Base-by-base conservation (phyloP, 345 rosid genomes). In the Brassica incana region DNA sequence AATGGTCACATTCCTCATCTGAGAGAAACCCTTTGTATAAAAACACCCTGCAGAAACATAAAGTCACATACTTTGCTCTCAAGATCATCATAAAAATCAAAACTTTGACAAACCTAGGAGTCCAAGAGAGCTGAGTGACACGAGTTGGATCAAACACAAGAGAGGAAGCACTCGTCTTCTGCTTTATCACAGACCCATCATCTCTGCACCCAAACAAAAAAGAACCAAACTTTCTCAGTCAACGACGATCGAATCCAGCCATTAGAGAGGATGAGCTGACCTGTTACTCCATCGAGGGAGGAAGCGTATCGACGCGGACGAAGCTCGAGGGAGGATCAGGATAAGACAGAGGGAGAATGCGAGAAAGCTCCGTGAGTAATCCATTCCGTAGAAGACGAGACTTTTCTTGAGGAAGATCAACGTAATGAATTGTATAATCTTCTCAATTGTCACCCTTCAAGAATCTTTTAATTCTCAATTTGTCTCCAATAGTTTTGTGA, bases 41-140 rank as follows among this genome's bases (percentile, higher is more conserved):
- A 79, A 95, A 95, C 14, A 86, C 97, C 91, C 99, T 95, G 87
- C 12, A 68, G 36, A 84, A 56, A 78, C 20, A 48, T 10, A 69
- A 72, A 76, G n/a, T 33, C 69, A 68, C 72, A 54, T 48, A 15
- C 27, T 72, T 38, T 76, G 7, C 20, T 29, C 32, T 29, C 32
- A 29, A 29, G 32, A 29, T 29, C 32, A 29, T 29, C 32, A 29
- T 29, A 29, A 29, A 4, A 29, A 29, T 29, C 32, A 29, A 45
- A 11, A 48, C 32, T 29, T 29, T 29, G 32, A 56, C 18, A 35
- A 65, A 91, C 99, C 99, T 88, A 56, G 99, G 99, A 29, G 52
- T 78, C 99, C 97, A 92, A 5, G 97, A 92, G 78, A 95, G 92
- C 80, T 89, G 94, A 78, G 90, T 88, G 77, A 92, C 99, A 43